Percentiles rank a stretch among this genome's conserved stretches.
These are phyloP conservation scores for Pythium coloratum DNA, from an alignment of 352 stramenopile genomes.

Conservation along the genomic window DNA sequence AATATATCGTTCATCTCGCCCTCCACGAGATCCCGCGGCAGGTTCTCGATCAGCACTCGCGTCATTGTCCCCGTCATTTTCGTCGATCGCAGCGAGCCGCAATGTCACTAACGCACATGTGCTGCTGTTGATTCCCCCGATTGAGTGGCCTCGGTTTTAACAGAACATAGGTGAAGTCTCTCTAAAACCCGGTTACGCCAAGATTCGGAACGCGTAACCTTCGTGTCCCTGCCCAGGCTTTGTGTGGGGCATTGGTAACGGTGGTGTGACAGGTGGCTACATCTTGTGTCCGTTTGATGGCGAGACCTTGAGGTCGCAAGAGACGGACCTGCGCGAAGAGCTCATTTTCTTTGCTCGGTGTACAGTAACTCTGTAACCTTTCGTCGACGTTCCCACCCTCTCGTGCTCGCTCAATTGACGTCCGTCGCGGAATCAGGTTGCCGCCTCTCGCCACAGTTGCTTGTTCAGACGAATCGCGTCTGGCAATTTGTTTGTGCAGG, in stretches of 20 bases:
- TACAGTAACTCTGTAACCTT: neutral
- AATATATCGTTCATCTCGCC: constrained; percentile 59
- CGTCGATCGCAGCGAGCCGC: neutral
- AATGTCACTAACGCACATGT: neutral
- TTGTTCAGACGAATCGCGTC: too few species aligned
- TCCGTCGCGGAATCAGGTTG: neutral
- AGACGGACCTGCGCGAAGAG: neutral
- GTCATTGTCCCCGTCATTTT: constrained; percentile 5
- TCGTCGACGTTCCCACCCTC: neutral
- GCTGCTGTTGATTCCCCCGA: neutral
- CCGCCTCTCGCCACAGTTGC: neutral
- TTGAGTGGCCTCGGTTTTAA: neutral
- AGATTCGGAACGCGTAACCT: neutral
- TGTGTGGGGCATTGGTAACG: neutral
- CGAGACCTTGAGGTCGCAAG: neutral
- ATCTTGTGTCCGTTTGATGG: constrained; percentile 1
- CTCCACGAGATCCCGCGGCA: constrained; percentile 58
- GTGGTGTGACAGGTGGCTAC: constrained; percentile 4
- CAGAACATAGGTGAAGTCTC: neutral
- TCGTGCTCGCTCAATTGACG: neutral
- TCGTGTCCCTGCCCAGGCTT: neutral
- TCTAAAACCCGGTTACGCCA: neutral
- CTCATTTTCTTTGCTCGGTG: neutral
- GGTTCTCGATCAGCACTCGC: constrained; percentile 45
- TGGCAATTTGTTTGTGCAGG: neutral